phyloP scores from a whole-genome alignment of 495 filamentous ascomycete species.

The Xylaria intraflava region DNA sequence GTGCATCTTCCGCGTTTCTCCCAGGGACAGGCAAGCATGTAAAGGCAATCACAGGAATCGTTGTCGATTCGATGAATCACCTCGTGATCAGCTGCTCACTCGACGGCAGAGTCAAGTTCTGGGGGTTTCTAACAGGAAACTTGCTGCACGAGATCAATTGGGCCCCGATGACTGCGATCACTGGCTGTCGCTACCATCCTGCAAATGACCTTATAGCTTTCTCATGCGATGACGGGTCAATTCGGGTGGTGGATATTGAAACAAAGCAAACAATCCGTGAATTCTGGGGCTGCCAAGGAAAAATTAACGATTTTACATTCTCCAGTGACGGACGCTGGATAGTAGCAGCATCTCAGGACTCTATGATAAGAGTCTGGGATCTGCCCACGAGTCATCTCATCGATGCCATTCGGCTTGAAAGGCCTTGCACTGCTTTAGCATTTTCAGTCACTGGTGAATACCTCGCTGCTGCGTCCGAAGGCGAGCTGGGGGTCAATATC shows the following conservation, averaged over 20 bases:
- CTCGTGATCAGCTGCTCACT: constrained; percentile 75
- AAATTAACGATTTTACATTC: constrained; percentile 81
- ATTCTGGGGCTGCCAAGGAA: constrained; percentile 78
- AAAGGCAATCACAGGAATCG: constrained; percentile 74
- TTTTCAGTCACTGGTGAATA: constrained; percentile 90
- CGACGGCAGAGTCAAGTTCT: constrained; percentile 97
- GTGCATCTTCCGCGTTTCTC: constrained; percentile 32
- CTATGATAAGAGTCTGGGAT: constrained; percentile 84
- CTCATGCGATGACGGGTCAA: constrained; percentile 79
- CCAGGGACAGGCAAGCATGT: constrained; percentile 61
- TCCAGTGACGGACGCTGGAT: constrained; percentile 94
- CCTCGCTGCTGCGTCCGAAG: constrained; percentile 79
- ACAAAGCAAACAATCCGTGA: constrained; percentile 87
- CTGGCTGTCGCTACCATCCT: constrained; percentile 70
- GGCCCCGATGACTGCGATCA: constrained; percentile 70
- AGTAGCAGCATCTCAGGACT: constrained; percentile 78
- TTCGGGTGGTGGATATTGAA: constrained; percentile 84
- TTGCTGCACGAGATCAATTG: constrained; percentile 79
- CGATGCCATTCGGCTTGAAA: constrained; percentile 72
- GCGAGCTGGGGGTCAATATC: constrained; percentile 78
- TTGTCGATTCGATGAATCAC: constrained; percentile 77
- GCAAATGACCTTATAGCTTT: constrained; percentile 83
- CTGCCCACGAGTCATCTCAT: constrained; percentile 91
- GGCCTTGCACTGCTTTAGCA: constrained; percentile 70
- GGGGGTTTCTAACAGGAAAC: constrained; percentile 78